phyloP scores from a whole-genome alignment of 768 basidiomycete genomes.

The Mycena pura region DNA sequence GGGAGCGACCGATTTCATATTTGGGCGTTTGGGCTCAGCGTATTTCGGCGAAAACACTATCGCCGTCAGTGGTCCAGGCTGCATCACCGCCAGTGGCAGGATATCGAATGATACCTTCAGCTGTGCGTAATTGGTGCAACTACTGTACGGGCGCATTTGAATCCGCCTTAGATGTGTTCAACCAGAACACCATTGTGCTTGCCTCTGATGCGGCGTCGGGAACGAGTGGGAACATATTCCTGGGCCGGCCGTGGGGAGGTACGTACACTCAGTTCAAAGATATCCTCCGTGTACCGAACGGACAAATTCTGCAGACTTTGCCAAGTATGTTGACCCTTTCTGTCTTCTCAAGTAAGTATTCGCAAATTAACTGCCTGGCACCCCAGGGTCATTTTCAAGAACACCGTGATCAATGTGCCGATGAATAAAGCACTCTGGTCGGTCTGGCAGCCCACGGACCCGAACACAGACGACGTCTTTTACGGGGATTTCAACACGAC shows the following conservation, averaged over 20 bases:
- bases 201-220: slow-evolving; percentile 46
- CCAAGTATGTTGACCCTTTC: slow-evolving; percentile 42
- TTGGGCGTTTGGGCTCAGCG: slow-evolving; percentile 48
- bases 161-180: slow-evolving; percentile 46
- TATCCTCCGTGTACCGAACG: background rate
- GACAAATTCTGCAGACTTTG: slow-evolving; percentile 40
- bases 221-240: slow-evolving; percentile 44
- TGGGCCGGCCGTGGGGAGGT: slow-evolving; percentile 59
- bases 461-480: slow-evolving; percentile 49
- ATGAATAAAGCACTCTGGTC: slow-evolving; percentile 54
- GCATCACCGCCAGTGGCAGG: slow-evolving; percentile 56
- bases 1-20: slow-evolving; percentile 60
- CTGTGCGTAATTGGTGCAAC: slow-evolving; percentile 48
- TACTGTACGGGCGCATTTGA: too few relatives aligned
- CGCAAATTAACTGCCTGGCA: background rate
- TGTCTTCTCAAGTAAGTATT: background rate
- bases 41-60: slow-evolving; percentile 60
- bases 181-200: slow-evolving; percentile 50
- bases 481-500: slow-evolving; percentile 55
- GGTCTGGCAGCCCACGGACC: slow-evolving; percentile 46
- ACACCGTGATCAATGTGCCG: slow-evolving; percentile 48
- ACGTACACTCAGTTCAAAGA: background rate
- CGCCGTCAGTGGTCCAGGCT: slow-evolving; percentile 50
- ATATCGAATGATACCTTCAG: slow-evolving; percentile 50
- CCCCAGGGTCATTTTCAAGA: slow-evolving; percentile 56